Evolutionary conservation across 306 rosid genomes (phyloP).

Genomic region (Inga oerstediana): DNA sequence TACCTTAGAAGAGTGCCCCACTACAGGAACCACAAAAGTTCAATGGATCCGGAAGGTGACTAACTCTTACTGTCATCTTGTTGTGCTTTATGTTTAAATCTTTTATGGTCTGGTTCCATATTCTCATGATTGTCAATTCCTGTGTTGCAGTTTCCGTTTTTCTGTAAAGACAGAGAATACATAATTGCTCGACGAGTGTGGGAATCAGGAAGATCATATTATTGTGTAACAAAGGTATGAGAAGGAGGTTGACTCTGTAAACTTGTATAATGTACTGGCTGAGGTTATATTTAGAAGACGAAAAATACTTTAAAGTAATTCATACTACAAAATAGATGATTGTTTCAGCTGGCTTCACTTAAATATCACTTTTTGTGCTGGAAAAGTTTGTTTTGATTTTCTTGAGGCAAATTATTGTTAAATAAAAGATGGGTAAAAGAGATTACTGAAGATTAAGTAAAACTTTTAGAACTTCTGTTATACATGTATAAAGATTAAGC

Average conservation of each 20-base stretch:
- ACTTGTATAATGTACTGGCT: neutral
- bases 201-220: conserved; percentile 65
- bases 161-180: conserved; percentile 74
- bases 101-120: conserved; percentile 6
- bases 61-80: neutral
- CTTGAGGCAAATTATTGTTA: neutral
- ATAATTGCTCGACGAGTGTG: conserved; percentile 68
- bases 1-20: conserved; percentile 59
- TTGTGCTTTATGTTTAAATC: neutral
- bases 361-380: neutral
- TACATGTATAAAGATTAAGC: neutral
- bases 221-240: conserved; percentile 71
- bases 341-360: neutral
- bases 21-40: conserved; percentile 61
- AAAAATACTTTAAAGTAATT: neutral
- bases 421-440: neutral
- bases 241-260: neutral
- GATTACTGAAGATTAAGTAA: neutral
- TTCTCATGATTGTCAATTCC: conserved; percentile 38
- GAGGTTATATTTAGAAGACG: neutral
- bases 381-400: neutral
- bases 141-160: conserved; percentile 66
- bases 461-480: neutral
- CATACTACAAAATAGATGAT: neutral
- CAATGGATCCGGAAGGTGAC: conserved; percentile 64